Evolutionary conservation across 2,329 filamentous ascomycete genomes (phyloP), one percentile per base, ranked within the genome.

Genomic region (Camptophora hylomeconis): DNA sequence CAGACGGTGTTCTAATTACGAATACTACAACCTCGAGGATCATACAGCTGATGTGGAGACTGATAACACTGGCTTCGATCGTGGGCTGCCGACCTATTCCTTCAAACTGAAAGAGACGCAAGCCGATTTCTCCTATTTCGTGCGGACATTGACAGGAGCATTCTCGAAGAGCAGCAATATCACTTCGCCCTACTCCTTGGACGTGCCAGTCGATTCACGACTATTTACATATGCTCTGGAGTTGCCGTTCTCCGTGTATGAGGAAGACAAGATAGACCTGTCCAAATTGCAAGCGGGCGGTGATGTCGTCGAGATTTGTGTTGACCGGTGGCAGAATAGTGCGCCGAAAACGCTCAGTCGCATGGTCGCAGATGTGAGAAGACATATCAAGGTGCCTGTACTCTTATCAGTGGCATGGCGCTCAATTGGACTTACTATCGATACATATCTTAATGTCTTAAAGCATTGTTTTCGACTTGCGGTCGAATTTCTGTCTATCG

Each of bases 121-220:
- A 38, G 65, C 72, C 36, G 69, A 74, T 37, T 72, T 75, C 36
- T 67, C 65, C 2, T 60, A 56, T 7, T 75, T 72, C 39, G 60
- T 75, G 10, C 67, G 69, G 36, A 61, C 68, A 28, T 57, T 75
- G 20, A 69, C 65, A 5, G 68, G 68, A 2, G 59, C 63, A 27
- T 58, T 61, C 16, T 53, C 66, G 13, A 61, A 63, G 7, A 56
- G 63, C 33, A 21, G 29, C n/a, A 62, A 63, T 3, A 54, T 69
- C 20, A 64, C 71, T 41, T 74, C 69, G 32, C 70, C 71, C 2
- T 75, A 75, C 42, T 70, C 68, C 3, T 54, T 74, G 30, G 69
- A 71, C 16, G 64, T 70, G 2, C 69, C 70, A 2, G 66, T 69
- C 2, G 69, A 75, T 38, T 60, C 62, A 30, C 62, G 70, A 28